Evolutionary conservation across 2,329 filamentous ascomycete species (phyloP), one percentile per base, ranked within the genome.

Genomic region (Parascedosporium putredinis): DNA sequence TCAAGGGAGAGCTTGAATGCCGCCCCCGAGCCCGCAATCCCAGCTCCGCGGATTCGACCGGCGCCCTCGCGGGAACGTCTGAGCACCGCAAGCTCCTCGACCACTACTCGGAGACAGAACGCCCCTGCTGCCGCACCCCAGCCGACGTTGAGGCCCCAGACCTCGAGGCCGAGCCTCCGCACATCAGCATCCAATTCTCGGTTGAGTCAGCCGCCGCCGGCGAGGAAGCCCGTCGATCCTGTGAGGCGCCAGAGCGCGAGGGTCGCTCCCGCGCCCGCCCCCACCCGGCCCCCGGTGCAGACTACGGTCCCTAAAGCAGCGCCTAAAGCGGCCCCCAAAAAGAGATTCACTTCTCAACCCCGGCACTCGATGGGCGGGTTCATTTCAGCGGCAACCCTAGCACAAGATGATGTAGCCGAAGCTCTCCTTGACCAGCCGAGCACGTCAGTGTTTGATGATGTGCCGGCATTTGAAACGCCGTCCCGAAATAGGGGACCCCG

Each of bases 1-100:
- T 61, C 58, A 14, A 49, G 53, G 12, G 55, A 57, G 31, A 56
- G 49, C 48, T 47, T 55, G 6, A 50, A 54, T 5, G 55, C 50
- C 4, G 55, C 50, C 38, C 58, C 57, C 18, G 64, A 67, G 24
- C 54, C 45, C 1, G 9, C 22, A 16, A 38, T 18, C 20, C n/a
- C 47, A 7, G 47, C 18, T 10, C 48, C 25, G 4, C 36, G 25
- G 16, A 10, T 45, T 20, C 38, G 38, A 14, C 38, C 38, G 23
- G 48, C 48, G 29, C 10, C 48, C 7, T 45, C 48, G 42, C 18
- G 48, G 23, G 48, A 50, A 16, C 29, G 48, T 9, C 12, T 38
- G 31, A 27, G 43, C 38, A 23, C 18, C 3, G 38, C 38, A 10
- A 42, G 38, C 38, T 42, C 38, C 3, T 20, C 20, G 16, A 42